These are phyloP conservation scores for Trametes gibbosa DNA, from an alignment of 768 basidiomycete species.

Conservation along the genomic window DNA sequence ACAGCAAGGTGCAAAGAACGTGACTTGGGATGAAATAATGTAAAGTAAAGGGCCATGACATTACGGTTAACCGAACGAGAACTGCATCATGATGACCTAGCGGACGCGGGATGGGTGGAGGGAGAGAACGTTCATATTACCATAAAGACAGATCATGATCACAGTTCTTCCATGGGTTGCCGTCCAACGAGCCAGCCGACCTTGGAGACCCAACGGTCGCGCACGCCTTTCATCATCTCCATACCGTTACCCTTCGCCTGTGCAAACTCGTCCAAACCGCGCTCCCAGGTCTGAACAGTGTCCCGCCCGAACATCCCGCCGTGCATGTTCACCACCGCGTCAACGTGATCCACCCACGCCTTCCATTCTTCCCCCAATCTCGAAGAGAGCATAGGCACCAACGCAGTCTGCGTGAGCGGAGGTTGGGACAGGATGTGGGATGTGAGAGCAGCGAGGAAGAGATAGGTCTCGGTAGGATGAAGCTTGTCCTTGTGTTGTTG, in stretches of 20 bases:
- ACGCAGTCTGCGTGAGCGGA: conserved; percentile 55
- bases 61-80: background rate
- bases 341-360: conserved; percentile 71
- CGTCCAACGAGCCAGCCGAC: conserved; percentile 78
- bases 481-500: conserved; percentile 59
- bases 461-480: conserved; percentile 73
- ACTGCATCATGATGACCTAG: background rate
- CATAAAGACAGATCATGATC: conserved; percentile 12
- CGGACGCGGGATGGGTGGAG: background rate
- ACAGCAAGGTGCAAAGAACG: conserved; percentile 3
- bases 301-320: conserved; percentile 82
- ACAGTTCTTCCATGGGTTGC: conserved; percentile 37
- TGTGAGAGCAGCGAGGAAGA: conserved; percentile 66
- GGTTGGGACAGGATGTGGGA: conserved; percentile 69
- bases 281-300: conserved; percentile 66
- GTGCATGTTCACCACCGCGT: conserved; percentile 64
- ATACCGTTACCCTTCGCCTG: conserved; percentile 46
- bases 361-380: conserved; percentile 74
- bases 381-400: conserved; percentile 57
- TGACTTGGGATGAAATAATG: background rate
- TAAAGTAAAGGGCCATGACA: background rate
- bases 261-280: conserved; percentile 64
- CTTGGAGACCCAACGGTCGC: conserved; percentile 68
- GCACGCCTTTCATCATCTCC: conserved; percentile 41
- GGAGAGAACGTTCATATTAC: conserved; percentile 10